Conservation (phyloP, 2,329 filamentous ascomycete species). For the Ascochyta viciae-villosae region DNA sequence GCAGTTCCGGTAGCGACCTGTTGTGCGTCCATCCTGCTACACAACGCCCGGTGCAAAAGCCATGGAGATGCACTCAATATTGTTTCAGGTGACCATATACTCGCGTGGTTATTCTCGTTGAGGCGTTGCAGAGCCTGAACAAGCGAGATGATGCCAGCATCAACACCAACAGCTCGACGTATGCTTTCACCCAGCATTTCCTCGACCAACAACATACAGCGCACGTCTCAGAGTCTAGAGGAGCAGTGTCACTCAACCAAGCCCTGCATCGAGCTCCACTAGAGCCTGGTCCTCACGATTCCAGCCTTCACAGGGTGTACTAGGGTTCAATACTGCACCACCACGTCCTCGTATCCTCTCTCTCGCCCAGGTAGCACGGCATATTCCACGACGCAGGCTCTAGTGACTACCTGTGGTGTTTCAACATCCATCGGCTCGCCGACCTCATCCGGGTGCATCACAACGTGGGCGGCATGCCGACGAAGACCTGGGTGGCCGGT, state of each 20-base stretch:
- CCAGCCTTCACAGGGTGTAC: not conserved
- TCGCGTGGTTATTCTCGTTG: not conserved
- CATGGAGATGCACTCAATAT: not conserved
- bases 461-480: conserved; percentile 6
- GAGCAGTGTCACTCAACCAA: not conserved
- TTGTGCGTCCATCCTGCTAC: conserved; percentile 12
- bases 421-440: not conserved
- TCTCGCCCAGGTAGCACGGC: not conserved
- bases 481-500: not conserved
- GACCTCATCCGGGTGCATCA: conserved; percentile 2
- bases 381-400: not conserved
- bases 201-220: not conserved
- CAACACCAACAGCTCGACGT: not conserved
- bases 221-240: not conserved
- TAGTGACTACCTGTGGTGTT: not conserved
- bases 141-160: not conserved
- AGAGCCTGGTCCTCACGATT: conserved; percentile 8
- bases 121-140: not conserved
- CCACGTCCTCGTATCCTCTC: not conserved
- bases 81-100: conserved; percentile 4
- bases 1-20: conserved; percentile 19
- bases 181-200: too few relatives aligned
- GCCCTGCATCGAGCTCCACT: conserved; percentile 4
- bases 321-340: conserved; percentile 3
- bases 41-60: conserved; percentile 8